Base-by-base conservation (phyloP, 2,329 filamentous ascomycete species). In the Penicillium hesseltinei region DNA sequence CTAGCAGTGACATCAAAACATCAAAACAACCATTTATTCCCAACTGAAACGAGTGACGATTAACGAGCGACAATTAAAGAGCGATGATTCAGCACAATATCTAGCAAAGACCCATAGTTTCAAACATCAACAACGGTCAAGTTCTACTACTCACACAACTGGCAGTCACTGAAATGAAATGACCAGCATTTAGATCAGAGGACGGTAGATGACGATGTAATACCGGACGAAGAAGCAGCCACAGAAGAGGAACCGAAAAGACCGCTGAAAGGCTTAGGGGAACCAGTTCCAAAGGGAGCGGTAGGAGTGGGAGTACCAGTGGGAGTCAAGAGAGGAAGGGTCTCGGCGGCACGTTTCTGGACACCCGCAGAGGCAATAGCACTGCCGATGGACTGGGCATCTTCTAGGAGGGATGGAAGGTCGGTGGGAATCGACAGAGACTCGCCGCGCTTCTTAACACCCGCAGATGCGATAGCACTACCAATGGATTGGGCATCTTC, bases 331-430 rank as follows among this genome's bases (percentile, higher is more conserved):
- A 61, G 42, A 48, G 57, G 31, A 35, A 48, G 31, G 6, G 31
- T 27, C 31, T 36, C 29, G 2, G 42, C 54, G 25, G 15, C 59
- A 6, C 62, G 62, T 43, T 63, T 65, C 50, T 59, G 46, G 4
- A 44, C 50, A 23, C 49, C 51, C 0, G 36, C 27, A 1, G 60
- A 62, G 19, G 53, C 57, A 4, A 46, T 4, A 57, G 36, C 17
- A 44, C 51, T 23, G 13, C 57, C 49, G 4, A 44, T 35, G 1
- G 58, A 58, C 27, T 64, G 39, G 2, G 51, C 56, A 33, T 62
- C 60, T 11, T 11, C 5, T 43, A 61, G 5, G 2, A 62, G 40
- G 3, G 58, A 61, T 1, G 57, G 50, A 15, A 61, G 46, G 23
- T 58, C 51, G 2, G 53, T 59, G 11, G 59, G 57, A 8, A 59